Evolutionary conservation across 352 stramenopile genomes (phyloP).

Genomic region (Phytophthora idaei): DNA sequence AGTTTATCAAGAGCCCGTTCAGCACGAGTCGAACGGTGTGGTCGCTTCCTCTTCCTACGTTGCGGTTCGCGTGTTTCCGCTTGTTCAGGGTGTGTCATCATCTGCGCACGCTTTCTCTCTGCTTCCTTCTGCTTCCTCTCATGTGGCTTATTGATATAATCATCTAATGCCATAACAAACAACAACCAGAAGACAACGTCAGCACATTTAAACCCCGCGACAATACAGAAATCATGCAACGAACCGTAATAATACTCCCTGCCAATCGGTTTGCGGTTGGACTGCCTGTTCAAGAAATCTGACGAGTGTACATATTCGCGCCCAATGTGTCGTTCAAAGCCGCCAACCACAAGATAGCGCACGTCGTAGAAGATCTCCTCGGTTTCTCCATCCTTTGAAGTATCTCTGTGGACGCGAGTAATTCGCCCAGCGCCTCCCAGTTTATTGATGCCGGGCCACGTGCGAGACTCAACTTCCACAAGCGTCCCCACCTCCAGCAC

Average conservation of each 20-base stretch:
- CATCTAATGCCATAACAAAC: constrained; percentile 37
- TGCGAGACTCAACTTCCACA: constrained; percentile 73
- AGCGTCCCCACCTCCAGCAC: constrained; percentile 49
- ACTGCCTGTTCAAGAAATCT: constrained; percentile 43
- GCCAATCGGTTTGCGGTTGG: constrained; percentile 42
- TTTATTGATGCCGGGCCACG: constrained; percentile 91
- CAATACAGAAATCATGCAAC: neutral
- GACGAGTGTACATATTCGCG: constrained; percentile 70
- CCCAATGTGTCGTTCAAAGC: constrained; percentile 77
- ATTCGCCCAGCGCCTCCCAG: constrained; percentile 71
- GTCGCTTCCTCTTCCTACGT: constrained; percentile 26
- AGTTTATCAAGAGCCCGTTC: neutral
- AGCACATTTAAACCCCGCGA: neutral
- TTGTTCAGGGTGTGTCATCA: constrained; percentile 5
- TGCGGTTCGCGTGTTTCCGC: neutral
- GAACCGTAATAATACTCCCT: constrained; percentile 76
- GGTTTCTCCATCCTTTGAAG: constrained; percentile 10
- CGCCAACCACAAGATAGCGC: constrained; percentile 81
- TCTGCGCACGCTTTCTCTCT: constrained; percentile 12
- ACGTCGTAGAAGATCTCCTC: constrained; percentile 79
- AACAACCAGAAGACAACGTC: neutral
- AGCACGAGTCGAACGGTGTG: constrained; percentile 3
- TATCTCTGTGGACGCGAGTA: constrained; percentile 47
- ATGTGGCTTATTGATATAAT: constrained; percentile 55
- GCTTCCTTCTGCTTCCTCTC: constrained; percentile 32